A percentile compares a stretch with the other conserved stretches of the same genome.
phyloP scores from a whole-genome alignment of 2,329 filamentous ascomycete species.

The Claviceps capensis region DNA sequence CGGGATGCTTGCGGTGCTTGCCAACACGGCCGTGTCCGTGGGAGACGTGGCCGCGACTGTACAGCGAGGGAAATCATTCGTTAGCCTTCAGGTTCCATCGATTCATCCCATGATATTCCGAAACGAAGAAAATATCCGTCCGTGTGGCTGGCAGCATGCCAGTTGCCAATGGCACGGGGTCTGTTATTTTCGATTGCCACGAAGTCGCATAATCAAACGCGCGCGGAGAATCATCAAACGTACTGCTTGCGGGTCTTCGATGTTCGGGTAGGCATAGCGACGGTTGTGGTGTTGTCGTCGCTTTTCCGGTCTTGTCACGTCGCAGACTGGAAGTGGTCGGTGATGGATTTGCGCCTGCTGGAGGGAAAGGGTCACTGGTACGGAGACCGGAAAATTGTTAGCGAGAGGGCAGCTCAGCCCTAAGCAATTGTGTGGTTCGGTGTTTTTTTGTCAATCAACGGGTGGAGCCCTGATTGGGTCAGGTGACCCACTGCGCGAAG shows the following conservation, averaged over 20 bases:
- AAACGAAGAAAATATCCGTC: neutral
- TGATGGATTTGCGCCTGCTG: constrained; percentile 25
- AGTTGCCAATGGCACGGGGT: constrained; percentile 11
- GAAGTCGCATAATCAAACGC: neutral
- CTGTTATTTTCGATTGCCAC: constrained; percentile 3
- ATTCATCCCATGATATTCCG: neutral
- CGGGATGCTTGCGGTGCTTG: constrained; percentile 91
- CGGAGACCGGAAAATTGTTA: constrained; percentile 21
- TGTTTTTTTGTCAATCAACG: neutral
- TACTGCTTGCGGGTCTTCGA: constrained; percentile 70
- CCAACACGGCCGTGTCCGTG: constrained; percentile 97
- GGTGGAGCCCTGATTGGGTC: constrained; percentile 6
- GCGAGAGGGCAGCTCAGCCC: constrained; percentile 29
- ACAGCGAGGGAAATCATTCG: constrained; percentile 4
- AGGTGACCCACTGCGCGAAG: constrained; percentile 16
- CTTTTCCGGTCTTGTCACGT: constrained; percentile 25
- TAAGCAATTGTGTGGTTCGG: constrained; percentile 13
- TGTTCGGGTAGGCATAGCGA: constrained; percentile 60
- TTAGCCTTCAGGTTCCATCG: neutral
- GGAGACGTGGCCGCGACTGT: constrained; percentile 90
- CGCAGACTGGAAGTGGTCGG: constrained; percentile 22
- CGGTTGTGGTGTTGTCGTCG: constrained; percentile 32
- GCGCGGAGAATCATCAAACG: constrained; percentile 23
- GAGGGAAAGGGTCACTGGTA: constrained; percentile 13
- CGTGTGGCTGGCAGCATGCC: constrained; percentile 2